These are phyloP conservation scores for Scenedesmus sp. DNA, from an alignment of 163 green algal species.

Conservation along the genomic window DNA sequence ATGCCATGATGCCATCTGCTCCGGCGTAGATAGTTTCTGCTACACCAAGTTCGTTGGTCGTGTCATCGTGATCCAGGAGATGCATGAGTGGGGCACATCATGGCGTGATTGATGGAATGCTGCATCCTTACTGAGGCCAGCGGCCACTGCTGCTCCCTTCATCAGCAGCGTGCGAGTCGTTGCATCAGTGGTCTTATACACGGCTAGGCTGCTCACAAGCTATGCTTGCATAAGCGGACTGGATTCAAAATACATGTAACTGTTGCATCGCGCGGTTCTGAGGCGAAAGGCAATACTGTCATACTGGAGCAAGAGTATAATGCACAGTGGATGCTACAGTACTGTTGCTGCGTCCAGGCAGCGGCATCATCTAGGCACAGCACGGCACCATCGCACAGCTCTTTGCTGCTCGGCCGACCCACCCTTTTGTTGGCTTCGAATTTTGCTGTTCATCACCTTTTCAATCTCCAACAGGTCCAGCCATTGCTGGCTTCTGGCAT, in stretches of 20 bases:
- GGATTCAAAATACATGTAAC: background rate
- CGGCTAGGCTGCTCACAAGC: too few relatives aligned
- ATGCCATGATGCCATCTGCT: too few relatives aligned
- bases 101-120: too few relatives aligned
- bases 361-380: background rate
- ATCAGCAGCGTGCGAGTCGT: too few relatives aligned
- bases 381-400: slow-evolving; percentile 6
- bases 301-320: background rate
- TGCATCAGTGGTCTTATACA: too few relatives aligned
- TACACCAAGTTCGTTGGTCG: too few relatives aligned
- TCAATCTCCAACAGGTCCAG: background rate
- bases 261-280: background rate
- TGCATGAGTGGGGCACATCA: background rate
- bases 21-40: too few relatives aligned
- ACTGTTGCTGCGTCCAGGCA: background rate
- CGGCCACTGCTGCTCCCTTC: too few relatives aligned
- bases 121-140: background rate
- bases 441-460: background rate
- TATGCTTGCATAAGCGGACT: background rate
- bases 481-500: background rate
- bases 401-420: background rate
- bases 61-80: background rate
- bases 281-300: background rate
- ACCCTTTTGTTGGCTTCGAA: background rate
- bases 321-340: background rate